Base-by-base conservation (phyloP, 2,329 filamentous ascomycete species). In the Sarocladium oryzae region DNA sequence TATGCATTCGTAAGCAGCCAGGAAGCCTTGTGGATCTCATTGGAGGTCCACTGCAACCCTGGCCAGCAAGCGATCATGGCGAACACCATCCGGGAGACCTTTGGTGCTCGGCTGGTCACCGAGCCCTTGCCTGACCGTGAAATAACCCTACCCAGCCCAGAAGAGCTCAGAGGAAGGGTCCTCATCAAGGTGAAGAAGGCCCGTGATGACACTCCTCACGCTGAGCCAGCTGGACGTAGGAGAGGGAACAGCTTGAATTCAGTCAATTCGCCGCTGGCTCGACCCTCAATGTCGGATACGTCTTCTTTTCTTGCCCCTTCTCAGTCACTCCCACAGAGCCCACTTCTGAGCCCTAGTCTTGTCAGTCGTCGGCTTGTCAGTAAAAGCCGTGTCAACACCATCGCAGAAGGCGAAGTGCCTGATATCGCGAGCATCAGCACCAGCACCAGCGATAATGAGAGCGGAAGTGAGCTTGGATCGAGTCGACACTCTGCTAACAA, bases 131-230 rank as follows among this genome's bases (percentile, higher is more conserved):
- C 89, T 54, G 76, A 79, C 2, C 82, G 84, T 41, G 76, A 79
- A 2, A 76, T 82, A 56, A 78, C 79, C 53, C 77, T 97, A 11
- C 93, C 93, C 0, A 87, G 89, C 1, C 93, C 93, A 0, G 88
- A 93, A 43, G 84, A 96, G 58, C 75, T 99, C 43, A 88, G 86
- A 70, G 76, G 86, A 60, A 85, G 85, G 37, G 89, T 97, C 52
- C 74, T 99, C 52, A 85, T 97, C 75, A 99, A 99, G 67, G 93
- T 96, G 56, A 99, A 97, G 69, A 86, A 88, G 57, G 84, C 88
- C 11, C 56, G 50, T 58, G 75, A 78, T 41, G 68, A 63, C 11
- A 71, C 78, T 46, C 71, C 66, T 10, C 68, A 63, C 53, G 68
- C 67, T 48, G 68, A 71, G 16, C 74, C 77, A 43, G 59, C 67